Percentiles rank a stretch among this genome's conserved stretches.
These are phyloP conservation scores for Sclerotinia borealis DNA, from an alignment of 2,329 filamentous ascomycete species.

Conservation along the genomic window DNA sequence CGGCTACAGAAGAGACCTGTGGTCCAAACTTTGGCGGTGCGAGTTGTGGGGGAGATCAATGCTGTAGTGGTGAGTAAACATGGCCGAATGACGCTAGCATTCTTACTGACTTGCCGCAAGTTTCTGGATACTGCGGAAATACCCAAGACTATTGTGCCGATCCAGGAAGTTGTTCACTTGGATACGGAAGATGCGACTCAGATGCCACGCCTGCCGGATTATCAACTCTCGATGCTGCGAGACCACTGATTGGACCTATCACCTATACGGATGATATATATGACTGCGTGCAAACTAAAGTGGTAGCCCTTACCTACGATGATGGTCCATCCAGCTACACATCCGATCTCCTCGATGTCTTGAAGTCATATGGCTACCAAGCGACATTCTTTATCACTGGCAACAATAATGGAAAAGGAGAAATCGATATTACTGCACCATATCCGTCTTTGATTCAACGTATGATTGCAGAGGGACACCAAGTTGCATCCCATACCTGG, in stretches of 20 bases:
- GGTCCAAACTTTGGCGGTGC: constrained; percentile 15
- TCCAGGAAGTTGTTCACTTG: constrained; percentile 17
- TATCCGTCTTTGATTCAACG: constrained; percentile 41
- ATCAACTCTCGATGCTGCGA: constrained; percentile 43
- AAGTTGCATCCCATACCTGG: constrained; percentile 53
- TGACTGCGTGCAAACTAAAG: constrained; percentile 46
- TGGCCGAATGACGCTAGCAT: not conserved
- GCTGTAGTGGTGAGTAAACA: constrained; percentile 14
- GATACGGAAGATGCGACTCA: constrained; percentile 44
- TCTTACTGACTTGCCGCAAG: not conserved
- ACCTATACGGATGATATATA: constrained; percentile 53
- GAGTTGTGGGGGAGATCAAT: constrained; percentile 14
- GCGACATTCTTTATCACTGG: constrained; percentile 63
- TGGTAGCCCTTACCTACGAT: constrained; percentile 60
- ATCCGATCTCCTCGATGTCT: constrained; percentile 55
- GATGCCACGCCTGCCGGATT: constrained; percentile 47
- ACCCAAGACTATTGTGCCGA: constrained; percentile 20
- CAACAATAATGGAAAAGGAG: constrained; percentile 42
- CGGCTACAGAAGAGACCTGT: constrained; percentile 3
- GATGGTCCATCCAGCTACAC: constrained; percentile 61
- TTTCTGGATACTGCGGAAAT: constrained; percentile 15
- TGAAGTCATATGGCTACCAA: constrained; percentile 52
- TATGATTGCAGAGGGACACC: constrained; percentile 39
- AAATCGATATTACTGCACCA: constrained; percentile 34
- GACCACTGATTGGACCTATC: constrained; percentile 48